These are phyloP conservation scores for Dorcoceras hygrometricum DNA, from an alignment of 257 asterid species.

Conservation along the genomic window DNA sequence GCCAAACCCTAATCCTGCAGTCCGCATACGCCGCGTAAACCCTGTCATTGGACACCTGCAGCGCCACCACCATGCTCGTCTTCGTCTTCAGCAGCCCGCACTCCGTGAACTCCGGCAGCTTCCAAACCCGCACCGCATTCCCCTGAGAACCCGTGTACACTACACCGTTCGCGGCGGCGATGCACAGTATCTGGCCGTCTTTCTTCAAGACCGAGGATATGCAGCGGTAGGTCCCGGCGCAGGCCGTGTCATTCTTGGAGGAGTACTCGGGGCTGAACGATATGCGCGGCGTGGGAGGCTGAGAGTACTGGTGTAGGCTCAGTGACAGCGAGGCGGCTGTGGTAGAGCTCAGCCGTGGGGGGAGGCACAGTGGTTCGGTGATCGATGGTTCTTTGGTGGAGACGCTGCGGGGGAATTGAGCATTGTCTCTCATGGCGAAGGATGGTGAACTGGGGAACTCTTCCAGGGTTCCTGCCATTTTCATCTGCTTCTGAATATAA, in stretches of 20 bases:
- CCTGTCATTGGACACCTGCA: slow-evolving; percentile 64
- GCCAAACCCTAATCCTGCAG: slow-evolving; percentile 82
- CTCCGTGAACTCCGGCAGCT: slow-evolving; percentile 85
- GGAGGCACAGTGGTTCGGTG: slow-evolving; percentile 29
- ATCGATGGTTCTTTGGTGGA: slow-evolving; percentile 61
- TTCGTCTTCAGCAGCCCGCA: slow-evolving; percentile 85
- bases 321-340: slow-evolving; percentile 29
- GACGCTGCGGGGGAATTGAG: slow-evolving; percentile 51
- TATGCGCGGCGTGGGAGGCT: slow-evolving; percentile 54
- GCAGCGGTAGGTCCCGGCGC: slow-evolving; percentile 56
- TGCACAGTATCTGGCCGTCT: slow-evolving; percentile 77
- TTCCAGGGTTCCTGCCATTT: not conserved
- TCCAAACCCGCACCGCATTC: slow-evolving; percentile 70
- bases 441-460: slow-evolving; percentile 45
- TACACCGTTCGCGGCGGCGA: slow-evolving; percentile 61
- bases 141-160: slow-evolving; percentile 77
- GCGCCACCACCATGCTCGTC: slow-evolving; percentile 57
- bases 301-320: slow-evolving; percentile 40
- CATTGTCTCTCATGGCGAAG: slow-evolving; percentile 44
- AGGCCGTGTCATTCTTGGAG: slow-evolving; percentile 30
- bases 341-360: slow-evolving; percentile 42
- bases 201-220: slow-evolving; percentile 83
- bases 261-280: slow-evolving; percentile 39
- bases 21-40: slow-evolving; percentile 86
- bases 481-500: not conserved